Evolutionary conservation across 371 early-diverging fungal species (phyloP).

Genomic region (Mortierella sp.): DNA sequence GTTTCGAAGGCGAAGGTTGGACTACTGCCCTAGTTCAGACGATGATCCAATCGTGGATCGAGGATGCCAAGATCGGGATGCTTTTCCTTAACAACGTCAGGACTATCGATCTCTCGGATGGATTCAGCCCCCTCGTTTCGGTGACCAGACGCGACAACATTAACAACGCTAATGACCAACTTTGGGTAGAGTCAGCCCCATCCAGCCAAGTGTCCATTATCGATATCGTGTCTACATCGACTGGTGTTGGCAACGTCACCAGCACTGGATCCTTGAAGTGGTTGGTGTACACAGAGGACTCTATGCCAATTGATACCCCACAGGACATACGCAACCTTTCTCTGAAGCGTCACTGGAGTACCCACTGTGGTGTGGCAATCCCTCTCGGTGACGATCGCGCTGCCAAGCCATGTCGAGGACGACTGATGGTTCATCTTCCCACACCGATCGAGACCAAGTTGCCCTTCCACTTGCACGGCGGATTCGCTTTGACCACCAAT

Average conservation of each 20-base stretch:
- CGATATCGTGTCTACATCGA: background rate
- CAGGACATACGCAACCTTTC: background rate
- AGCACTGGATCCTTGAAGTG: background rate
- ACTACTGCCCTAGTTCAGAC: background rate
- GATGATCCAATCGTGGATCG: constrained; percentile 14
- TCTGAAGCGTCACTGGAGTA: background rate
- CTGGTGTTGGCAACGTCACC: background rate
- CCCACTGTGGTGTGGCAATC: background rate
- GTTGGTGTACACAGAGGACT: background rate
- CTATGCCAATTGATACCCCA: background rate
- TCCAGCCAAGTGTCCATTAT: background rate
- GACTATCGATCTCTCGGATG: constrained; percentile 21
- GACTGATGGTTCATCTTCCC: constrained; percentile 31
- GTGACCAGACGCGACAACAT: background rate
- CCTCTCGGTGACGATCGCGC: background rate
- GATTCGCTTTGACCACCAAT: constrained; percentile 35
- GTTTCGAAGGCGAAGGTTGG: background rate
- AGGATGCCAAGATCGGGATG: constrained; percentile 24
- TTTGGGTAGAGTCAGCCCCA: background rate
- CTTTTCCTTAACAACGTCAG: constrained; percentile 43
- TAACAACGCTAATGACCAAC: too few relatives aligned
- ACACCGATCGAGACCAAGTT: constrained; percentile 25
- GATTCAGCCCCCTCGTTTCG: background rate
- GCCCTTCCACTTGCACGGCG: constrained; percentile 47
- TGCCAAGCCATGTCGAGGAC: constrained; percentile 6